Conservation (phyloP, 2,329 filamentous ascomycete genomes). For the Pestalotiopsis sp. region DNA sequence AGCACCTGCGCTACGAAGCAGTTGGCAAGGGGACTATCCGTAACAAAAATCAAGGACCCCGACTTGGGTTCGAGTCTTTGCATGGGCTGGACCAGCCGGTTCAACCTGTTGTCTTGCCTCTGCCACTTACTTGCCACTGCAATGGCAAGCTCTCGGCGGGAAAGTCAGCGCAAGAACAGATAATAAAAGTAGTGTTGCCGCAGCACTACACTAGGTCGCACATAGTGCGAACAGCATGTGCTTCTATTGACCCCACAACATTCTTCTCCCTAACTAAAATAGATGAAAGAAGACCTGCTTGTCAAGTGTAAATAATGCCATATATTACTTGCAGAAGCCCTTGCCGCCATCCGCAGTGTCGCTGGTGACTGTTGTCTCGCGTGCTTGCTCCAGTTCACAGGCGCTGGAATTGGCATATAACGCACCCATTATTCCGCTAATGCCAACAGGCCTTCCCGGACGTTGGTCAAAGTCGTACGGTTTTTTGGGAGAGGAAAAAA, state of each 20-base stretch:
- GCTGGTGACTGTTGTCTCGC: not conserved
- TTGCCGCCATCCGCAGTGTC: too few relatives aligned
- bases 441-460: not conserved
- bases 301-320: too few relatives aligned
- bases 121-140: not conserved
- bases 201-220: too few relatives aligned
- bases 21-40: not conserved
- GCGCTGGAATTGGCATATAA: not conserved
- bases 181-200: not conserved
- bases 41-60: not conserved
- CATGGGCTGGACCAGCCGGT: not conserved
- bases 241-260: too few relatives aligned
- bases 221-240: too few relatives aligned
- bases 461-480: not conserved
- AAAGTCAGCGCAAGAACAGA: not conserved
- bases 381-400: not conserved
- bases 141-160: not conserved
- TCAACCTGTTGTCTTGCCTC: not conserved
- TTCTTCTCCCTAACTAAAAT: too few relatives aligned
- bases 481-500: not conserved
- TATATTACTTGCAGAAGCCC: too few relatives aligned
- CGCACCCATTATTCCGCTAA: not conserved
- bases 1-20: not conserved
- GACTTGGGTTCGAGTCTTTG: not conserved
- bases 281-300: too few relatives aligned